Conservation (phyloP, 257 asterid genomes). For the Solanum ossicruentum region DNA sequence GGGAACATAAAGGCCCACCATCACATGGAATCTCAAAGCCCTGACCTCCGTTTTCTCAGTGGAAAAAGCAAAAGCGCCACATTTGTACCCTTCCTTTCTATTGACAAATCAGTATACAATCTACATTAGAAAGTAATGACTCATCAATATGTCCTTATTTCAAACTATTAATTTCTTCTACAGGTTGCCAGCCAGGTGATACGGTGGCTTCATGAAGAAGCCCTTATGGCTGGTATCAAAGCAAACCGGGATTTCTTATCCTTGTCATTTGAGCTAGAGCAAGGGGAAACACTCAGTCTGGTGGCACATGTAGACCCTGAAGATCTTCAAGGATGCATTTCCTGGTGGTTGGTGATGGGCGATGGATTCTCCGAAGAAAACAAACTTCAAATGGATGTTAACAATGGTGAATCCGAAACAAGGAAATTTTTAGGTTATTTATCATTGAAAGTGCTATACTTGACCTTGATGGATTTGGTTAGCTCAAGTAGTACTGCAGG, state of each 20-base stretch:
- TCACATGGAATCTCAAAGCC: not conserved
- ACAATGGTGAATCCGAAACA: slow-evolving; percentile 39
- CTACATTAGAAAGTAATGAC: not conserved
- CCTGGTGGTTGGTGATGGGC: slow-evolving; percentile 83
- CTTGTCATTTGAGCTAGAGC: slow-evolving; percentile 76
- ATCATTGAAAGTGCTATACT: slow-evolving; percentile 57
- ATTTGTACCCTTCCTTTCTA: not conserved
- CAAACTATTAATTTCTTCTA: not conserved
- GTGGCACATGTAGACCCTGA: slow-evolving; percentile 86
- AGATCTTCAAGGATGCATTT: slow-evolving; percentile 70
- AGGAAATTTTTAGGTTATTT: slow-evolving; percentile 66
- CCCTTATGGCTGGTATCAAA: slow-evolving; percentile 64
- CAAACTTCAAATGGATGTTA: slow-evolving; percentile 32
- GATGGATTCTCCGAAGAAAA: slow-evolving; percentile 45
- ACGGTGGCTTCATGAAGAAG: slow-evolving; percentile 88
- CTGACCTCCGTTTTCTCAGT: not conserved
- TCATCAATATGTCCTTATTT: not conserved
- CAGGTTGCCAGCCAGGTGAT: slow-evolving; percentile 87
- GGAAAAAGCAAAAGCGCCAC: not conserved
- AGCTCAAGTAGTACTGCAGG: slow-evolving; percentile 54
- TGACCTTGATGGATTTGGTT: slow-evolving; percentile 66
- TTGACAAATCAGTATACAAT: not conserved
- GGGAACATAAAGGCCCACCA: not conserved
- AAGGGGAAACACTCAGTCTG: slow-evolving; percentile 58
- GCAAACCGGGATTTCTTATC: slow-evolving; percentile 67